Conservation (phyloP, 352 stramenopile species). For the Plasmopara muralis region DNA sequence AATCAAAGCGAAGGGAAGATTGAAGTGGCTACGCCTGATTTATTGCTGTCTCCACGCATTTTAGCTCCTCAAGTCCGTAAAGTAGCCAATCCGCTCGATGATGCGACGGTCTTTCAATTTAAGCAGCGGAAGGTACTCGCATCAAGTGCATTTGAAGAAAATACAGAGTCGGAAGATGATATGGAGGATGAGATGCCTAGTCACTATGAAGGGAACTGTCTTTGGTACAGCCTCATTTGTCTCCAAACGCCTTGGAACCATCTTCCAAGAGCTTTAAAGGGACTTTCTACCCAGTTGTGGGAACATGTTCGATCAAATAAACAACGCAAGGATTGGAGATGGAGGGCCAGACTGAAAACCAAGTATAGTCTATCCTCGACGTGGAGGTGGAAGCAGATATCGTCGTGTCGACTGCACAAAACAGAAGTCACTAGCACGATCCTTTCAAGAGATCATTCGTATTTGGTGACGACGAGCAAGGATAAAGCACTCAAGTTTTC, state of each 20-base stretch:
- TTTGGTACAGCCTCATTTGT: conserved; percentile 36
- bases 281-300: conserved; percentile 33
- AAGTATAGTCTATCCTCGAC: conserved; percentile 21
- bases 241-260: conserved; percentile 33
- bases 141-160: conserved; percentile 24
- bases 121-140: conserved; percentile 19
- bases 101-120: conserved; percentile 8
- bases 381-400: conserved; percentile 52
- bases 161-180: conserved; percentile 36
- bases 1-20: conserved; percentile 42
- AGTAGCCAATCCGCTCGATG: conserved; percentile 15
- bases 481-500: conserved; percentile 63
- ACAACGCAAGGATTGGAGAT: conserved; percentile 47
- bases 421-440: conserved; percentile 58
- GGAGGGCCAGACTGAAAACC: conserved; percentile 33
- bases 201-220: conserved; percentile 2
- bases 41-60: conserved; percentile 38
- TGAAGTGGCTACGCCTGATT: conserved; percentile 41
- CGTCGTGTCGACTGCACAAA: conserved; percentile 34
- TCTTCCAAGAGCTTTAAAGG: conserved; percentile 29
- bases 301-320: conserved; percentile 27
- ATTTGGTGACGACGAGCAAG: conserved; percentile 64
- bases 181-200: conserved; percentile 7
- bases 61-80: conserved; percentile 14
- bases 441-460: conserved; percentile 40